These are phyloP conservation scores for Sporothrix brasiliensis DNA, from an alignment of 2,329 filamentous ascomycete genomes.

Conservation along the genomic window DNA sequence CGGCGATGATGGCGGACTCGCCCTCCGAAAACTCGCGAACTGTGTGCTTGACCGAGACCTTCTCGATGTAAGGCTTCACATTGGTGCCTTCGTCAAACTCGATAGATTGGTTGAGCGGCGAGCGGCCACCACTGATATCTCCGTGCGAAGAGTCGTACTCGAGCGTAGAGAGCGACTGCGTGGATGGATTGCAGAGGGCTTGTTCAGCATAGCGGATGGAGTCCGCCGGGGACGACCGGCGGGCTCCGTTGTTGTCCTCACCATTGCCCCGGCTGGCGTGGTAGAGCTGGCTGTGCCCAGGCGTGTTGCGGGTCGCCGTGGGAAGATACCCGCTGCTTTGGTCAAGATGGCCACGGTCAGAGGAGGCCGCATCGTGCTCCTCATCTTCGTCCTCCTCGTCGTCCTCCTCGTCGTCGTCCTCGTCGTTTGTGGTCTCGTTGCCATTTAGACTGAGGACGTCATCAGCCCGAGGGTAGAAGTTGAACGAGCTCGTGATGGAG, in stretches of 20 bases:
- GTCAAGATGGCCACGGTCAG: conserved; percentile 32
- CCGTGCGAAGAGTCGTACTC: conserved; percentile 37
- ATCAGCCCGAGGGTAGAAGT: conserved; percentile 38
- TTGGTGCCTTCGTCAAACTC: conserved; percentile 52
- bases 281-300: conserved; percentile 34
- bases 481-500: conserved; percentile 41
- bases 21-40: conserved; percentile 49
- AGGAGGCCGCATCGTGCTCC: conserved; percentile 45
- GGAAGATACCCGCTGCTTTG: conserved; percentile 1
- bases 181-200: conserved; percentile 50
- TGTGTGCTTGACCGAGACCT: conserved; percentile 52
- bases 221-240: conserved; percentile 40
- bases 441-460: conserved; percentile 42
- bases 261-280: conserved; percentile 44
- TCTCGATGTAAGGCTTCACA: conserved; percentile 43
- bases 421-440: conserved; percentile 52
- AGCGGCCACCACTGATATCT: conserved; percentile 35
- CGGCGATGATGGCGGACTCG: conserved; percentile 45
- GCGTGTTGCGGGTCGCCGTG: conserved; percentile 26
- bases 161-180: conserved; percentile 37
- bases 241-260: conserved; percentile 47
- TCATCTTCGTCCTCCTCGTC: conserved; percentile 52
- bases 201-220: conserved; percentile 56
- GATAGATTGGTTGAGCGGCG: conserved; percentile 45
- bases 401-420: conserved; percentile 51